phyloP scores from a whole-genome alignment of 805 yeast genomes.

The Candida orba region DNA sequence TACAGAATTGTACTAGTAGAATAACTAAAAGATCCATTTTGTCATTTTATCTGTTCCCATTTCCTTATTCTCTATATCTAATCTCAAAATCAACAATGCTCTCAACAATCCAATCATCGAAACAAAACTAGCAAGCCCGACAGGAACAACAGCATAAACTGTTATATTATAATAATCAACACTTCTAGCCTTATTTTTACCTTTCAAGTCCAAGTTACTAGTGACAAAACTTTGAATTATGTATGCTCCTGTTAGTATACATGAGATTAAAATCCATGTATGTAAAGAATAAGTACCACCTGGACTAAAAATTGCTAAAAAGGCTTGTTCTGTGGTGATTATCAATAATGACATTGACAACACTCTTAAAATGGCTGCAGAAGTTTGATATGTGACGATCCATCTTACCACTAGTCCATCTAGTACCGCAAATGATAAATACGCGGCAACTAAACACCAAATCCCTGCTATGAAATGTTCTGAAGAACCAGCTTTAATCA shows the following conservation, averaged over 20 bases:
- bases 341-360: constrained; percentile 73
- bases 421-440: constrained; percentile 72
- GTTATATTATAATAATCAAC: constrained; percentile 84
- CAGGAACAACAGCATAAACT: constrained; percentile 97
- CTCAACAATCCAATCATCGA: constrained; percentile 84
- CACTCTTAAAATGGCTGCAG: constrained; percentile 85
- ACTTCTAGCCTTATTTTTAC: constrained; percentile 39
- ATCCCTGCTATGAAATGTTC: constrained; percentile 77
- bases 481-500: constrained; percentile 60
- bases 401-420: constrained; percentile 91
- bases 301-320: constrained; percentile 62
- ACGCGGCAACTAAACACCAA: constrained; percentile 91
- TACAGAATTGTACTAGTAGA: no score
- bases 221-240: constrained; percentile 86
- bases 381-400: constrained; percentile 83
- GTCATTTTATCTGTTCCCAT: constrained; percentile 3
- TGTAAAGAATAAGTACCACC: constrained; percentile 70
- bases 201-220: constrained; percentile 49
- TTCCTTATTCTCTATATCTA: constrained; percentile 39
- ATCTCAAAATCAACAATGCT: constrained; percentile 63
- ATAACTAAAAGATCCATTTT: not conserved
- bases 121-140: constrained; percentile 87
- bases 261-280: constrained; percentile 88
- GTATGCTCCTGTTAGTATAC: constrained; percentile 71
- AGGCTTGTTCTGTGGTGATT: constrained; percentile 60